These are phyloP conservation scores for Phialocephala sp. DNA, from an alignment of 2,329 filamentous ascomycete species.

Conservation along the genomic window DNA sequence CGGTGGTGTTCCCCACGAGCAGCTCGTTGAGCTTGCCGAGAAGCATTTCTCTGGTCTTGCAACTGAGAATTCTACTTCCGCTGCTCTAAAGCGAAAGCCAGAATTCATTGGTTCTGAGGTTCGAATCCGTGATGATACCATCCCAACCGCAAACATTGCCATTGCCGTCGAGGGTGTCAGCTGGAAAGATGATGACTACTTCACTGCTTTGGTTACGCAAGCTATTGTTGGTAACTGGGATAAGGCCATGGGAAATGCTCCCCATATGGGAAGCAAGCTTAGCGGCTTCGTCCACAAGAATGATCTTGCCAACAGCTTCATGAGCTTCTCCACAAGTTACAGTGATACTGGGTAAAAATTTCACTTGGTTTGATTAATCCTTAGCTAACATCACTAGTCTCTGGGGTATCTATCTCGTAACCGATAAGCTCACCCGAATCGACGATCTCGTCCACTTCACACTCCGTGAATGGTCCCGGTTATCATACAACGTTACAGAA, in stretches of 20 bases:
- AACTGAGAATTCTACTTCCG: conserved; percentile 71
- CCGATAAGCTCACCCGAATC: conserved; percentile 83
- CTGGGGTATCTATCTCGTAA: conserved; percentile 99
- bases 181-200: conserved; percentile 99
- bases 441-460: conserved; percentile 99
- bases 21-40: conserved; percentile 95
- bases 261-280: conserved; percentile 97
- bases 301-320: conserved; percentile 98
- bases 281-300: conserved; percentile 93
- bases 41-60: conserved; percentile 89
- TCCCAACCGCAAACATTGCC: conserved; percentile 95
- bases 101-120: conserved; percentile 98
- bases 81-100: conserved; percentile 82
- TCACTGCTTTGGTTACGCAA: conserved; percentile 95
- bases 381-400: conserved; percentile 67
- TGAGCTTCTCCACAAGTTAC: conserved; percentile 99
- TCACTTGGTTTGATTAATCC: neutral
- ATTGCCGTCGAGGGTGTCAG: conserved; percentile 99
- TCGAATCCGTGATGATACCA: conserved; percentile 92
- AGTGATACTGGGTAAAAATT: conserved; percentile 92
- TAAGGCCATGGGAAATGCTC: conserved; percentile 96
- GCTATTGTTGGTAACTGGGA: conserved; percentile 99
- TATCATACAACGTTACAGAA: conserved; percentile 85
- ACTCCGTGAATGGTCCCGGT: conserved; percentile 96
- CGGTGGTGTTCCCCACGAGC: conserved; percentile 89